phyloP scores from a whole-genome alignment of 768 basidiomycete genomes.

The Tylopilus vinaceipallidus region DNA sequence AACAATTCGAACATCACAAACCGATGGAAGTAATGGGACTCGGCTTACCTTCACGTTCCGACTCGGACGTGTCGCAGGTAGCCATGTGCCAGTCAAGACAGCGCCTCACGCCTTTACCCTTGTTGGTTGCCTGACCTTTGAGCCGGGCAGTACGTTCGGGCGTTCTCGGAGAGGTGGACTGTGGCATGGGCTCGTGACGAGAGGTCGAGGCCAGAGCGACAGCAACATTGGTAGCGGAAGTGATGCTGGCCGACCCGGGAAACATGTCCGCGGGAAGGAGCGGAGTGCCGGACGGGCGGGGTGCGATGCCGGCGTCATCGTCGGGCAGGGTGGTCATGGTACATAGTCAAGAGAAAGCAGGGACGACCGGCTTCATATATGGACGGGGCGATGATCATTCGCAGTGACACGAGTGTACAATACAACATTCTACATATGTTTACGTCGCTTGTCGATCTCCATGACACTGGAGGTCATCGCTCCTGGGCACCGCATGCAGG shows the following conservation, averaged over 20 bases:
- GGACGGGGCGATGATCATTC: neutral
- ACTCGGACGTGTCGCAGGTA: conserved; percentile 18
- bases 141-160: neutral
- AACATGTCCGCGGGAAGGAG: neutral
- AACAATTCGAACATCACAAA: neutral
- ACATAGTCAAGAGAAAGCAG: conserved; percentile 6
- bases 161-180: neutral
- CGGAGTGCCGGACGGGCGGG: neutral
- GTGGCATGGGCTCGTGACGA: neutral
- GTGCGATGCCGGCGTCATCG: conserved; percentile 26
- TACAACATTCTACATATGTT: neutral
- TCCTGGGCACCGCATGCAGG: too few relatives aligned
- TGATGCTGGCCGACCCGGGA: conserved; percentile 1
- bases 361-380: conserved; percentile 20
- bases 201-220: neutral
- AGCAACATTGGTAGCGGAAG: neutral
- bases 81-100: conserved; percentile 18
- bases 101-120: conserved; percentile 23
- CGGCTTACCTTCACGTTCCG: conserved; percentile 27
- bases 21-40: neutral
- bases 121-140: conserved; percentile 6
- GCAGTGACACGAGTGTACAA: conserved; percentile 4
- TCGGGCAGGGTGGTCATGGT: conserved; percentile 30
- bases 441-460: too few relatives aligned
- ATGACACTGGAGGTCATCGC: too few relatives aligned